Evolutionary conservation across 2,329 filamentous ascomycete genomes (phyloP), one percentile per base, ranked within the genome.

Genomic region (Orbilia blumenaviensis): DNA sequence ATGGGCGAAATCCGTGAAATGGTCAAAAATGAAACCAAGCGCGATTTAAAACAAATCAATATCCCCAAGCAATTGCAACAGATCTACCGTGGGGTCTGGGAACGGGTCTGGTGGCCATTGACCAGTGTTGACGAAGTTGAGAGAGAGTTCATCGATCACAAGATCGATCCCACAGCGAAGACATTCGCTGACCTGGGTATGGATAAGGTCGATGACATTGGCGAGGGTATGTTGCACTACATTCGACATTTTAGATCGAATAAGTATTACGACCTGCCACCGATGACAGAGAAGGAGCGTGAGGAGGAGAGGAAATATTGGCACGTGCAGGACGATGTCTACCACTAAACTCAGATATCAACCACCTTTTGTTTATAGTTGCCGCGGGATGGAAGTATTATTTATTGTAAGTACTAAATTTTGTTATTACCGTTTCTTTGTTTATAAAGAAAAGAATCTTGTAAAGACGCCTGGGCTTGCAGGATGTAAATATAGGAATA

Each of bases 221-320:
- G 88, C 83, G 90, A 92, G 83, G 89, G 93, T 83, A 96, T 93
- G 79, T 98, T 94, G 84, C 91, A 96, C 84, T 99, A 99, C 85
- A 84, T 79, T 41, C 78, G 79, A 48, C 78, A 80, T 61, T 97
- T 92, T 87, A 91, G 95, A 82, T 94, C 92, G 84, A 88, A 91
- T 71, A 88, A 90, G 81, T 95, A 90, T 88, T 97, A 96, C 84
- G 94, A 99, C 82, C 87, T 98, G 79, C 95, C 95, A 60, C 94
- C 95, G 56, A 90, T 94, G 81, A 97, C 94, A 34, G 94, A 97
- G 85, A 92, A 91, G 84, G 95, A 99, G 87, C 95, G 90, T 88
- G 88, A 88, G 81, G 94, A 98, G 84, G 94, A 98, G 85, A 95
- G 90, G 88, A 95, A 97, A 87, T 99, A 96, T 83, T 86, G 98